These are phyloP conservation scores for Suillus weaverae DNA, from an alignment of 768 basidiomycete genomes.

Conservation along the genomic window DNA sequence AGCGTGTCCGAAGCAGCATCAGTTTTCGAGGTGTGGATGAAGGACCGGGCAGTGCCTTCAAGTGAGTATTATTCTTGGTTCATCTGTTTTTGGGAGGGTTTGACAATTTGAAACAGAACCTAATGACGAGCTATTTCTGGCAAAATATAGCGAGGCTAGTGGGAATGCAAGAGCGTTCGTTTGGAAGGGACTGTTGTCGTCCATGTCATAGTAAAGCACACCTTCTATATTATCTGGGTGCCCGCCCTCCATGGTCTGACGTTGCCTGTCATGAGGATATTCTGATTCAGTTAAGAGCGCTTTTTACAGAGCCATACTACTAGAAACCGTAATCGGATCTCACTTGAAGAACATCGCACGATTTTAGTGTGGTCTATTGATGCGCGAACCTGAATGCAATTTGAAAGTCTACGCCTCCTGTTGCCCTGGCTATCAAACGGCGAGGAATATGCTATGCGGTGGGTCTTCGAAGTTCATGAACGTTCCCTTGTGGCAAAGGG, in stretches of 20 bases:
- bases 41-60: slow-evolving; percentile 53
- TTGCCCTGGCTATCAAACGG: background rate
- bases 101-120: slow-evolving; percentile 25
- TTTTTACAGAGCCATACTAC: background rate
- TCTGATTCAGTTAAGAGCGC: background rate
- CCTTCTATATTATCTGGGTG: background rate
- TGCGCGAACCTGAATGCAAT: background rate
- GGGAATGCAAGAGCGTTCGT: slow-evolving; percentile 84
- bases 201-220: slow-evolving; percentile 20
- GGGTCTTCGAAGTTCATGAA: background rate
- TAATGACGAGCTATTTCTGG: slow-evolving; percentile 73
- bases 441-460: background rate
- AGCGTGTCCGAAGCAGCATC: slow-evolving; percentile 67
- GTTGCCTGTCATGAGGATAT: background rate
- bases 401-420: background rate
- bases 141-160: slow-evolving; percentile 73
- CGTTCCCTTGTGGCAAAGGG: background rate
- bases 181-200: slow-evolving; percentile 55
- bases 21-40: slow-evolving; percentile 76
- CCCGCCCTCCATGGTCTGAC: background rate
- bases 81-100: background rate
- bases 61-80: slow-evolving; percentile 33
- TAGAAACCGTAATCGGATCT: background rate
- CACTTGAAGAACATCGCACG: background rate
- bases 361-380: background rate